Evolutionary conservation across 1,284 basidiomycete genomes (phyloP), one percentile per base, ranked within the genome.

Genomic region (Afroboletus lepidellus): DNA sequence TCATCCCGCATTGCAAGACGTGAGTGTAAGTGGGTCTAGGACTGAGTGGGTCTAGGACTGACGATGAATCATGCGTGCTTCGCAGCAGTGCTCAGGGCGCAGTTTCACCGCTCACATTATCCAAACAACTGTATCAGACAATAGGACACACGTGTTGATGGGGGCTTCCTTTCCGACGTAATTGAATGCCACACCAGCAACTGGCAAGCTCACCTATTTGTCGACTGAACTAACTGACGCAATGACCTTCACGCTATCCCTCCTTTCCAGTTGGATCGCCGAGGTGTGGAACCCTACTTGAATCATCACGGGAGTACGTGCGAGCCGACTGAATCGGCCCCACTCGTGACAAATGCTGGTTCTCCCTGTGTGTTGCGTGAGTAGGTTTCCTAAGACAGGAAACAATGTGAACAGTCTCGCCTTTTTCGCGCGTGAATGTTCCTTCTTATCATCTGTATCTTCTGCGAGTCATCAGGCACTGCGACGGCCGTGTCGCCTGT

Each of bases 71-170:
- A 67, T 1, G 80, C 83, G 29, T 74, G 63, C 2, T 64, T 66
- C n/a, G 77, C 77, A 16, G 87, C 76, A 43, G 76, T 71, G 3
- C 74, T 70, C 16, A 90, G 63, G 0, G 79, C 9, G 88, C 73
- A 21, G 79, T 81, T 56, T 83, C 77, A 0, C 88, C 88, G 3
- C 89, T 87, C 48, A 87, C 84, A 63, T 79, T 76, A 56, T 51
- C 37, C 49, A 36, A 51, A 15, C 72, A 77, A 8, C 79, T 82
- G 27, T 0, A 15, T 11, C 7, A 0, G 5, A 48, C 18, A 51
- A n/a, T 18, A 21, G 15, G 29, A 46, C 46, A 15, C 25, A 63
- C 62, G 63, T 27, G 23, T 64, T 29, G 7, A 61, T 55, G 0
- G 56, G 65, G 1, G 59, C 65, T 23, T 64, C 63, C 52, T 53